Conservation (phyloP, 352 stramenopile genomes). For the Peronospora farinosa region DNA sequence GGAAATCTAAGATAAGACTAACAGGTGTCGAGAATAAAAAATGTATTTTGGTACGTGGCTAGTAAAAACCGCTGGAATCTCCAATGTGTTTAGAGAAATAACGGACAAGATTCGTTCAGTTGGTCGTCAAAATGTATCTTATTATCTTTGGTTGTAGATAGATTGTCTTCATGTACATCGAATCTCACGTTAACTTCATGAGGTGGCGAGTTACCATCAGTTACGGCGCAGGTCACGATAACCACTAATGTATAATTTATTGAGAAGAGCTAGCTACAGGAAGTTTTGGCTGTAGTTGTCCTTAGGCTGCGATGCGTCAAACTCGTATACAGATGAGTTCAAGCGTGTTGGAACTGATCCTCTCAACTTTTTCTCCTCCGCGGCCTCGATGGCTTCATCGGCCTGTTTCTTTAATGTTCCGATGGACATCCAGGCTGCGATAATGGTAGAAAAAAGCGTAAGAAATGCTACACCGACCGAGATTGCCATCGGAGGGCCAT, state of each 20-base stretch:
- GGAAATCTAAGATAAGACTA: no score
- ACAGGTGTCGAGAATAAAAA: no score
- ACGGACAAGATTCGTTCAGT: no score
- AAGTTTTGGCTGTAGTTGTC: constrained; percentile 42
- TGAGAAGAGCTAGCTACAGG: constrained; percentile 10
- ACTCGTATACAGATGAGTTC: constrained; percentile 18
- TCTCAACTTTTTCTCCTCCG: constrained; percentile 18
- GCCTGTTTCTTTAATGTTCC: constrained; percentile 16
- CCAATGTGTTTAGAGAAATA: no score
- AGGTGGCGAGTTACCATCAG: constrained; percentile 1
- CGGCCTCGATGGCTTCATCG: constrained; percentile 15
- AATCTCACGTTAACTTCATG: no score
- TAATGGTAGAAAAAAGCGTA: constrained; percentile 24
- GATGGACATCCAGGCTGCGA: constrained; percentile 22
- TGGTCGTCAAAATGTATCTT: no score
- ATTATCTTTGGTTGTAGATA: no score
- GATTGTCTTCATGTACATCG: no score
- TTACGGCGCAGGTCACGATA: background rate
- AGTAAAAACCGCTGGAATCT: no score
- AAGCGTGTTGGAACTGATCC: constrained; percentile 12
- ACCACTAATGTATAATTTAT: background rate
- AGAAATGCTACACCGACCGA: constrained; percentile 19
- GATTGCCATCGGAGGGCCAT: constrained; percentile 26
- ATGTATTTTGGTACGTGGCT: no score
- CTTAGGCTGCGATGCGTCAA: constrained; percentile 16